Evolutionary conservation across 345 rosid species (phyloP).

Genomic region (Pugionium cornutum): DNA sequence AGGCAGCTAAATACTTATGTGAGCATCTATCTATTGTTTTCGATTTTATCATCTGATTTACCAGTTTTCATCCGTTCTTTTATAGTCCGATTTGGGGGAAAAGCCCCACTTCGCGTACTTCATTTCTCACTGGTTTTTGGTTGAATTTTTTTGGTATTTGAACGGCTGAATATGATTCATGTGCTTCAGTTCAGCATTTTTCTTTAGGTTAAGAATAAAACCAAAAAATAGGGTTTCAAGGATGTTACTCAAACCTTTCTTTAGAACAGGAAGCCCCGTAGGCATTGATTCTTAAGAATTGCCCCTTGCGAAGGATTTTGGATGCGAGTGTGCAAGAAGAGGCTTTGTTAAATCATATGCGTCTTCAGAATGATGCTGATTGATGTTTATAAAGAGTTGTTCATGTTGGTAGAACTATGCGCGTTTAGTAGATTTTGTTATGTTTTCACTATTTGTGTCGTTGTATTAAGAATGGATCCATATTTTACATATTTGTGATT

Average conservation of each 20-base stretch:
- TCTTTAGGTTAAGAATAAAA: background rate
- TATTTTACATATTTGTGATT: constrained; percentile 11
- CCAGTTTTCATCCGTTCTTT: no score
- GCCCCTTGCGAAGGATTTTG: background rate
- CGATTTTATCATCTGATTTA: background rate
- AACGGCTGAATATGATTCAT: background rate
- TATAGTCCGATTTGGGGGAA: constrained; percentile 2
- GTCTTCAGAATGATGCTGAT: constrained; percentile 3
- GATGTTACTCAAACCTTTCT: background rate
- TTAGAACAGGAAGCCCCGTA: background rate
- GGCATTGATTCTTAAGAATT: constrained; percentile 1
- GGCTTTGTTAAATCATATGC: constrained; percentile 1
- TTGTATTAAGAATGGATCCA: constrained; percentile 6
- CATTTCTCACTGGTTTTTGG: background rate
- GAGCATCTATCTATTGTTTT: constrained; percentile 16
- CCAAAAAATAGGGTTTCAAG: background rate
- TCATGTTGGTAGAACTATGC: background rate
- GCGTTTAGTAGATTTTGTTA: background rate
- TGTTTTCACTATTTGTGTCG: background rate
- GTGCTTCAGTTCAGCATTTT: constrained; percentile 3
- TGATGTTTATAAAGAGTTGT: constrained; percentile 1
- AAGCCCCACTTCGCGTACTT: background rate
- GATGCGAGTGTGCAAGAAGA: background rate
- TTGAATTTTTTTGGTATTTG: background rate
- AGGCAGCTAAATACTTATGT: constrained; percentile 45